phyloP scores from a whole-genome alignment of 495 filamentous ascomycete species.

The Hyaloscypha bicolor region DNA sequence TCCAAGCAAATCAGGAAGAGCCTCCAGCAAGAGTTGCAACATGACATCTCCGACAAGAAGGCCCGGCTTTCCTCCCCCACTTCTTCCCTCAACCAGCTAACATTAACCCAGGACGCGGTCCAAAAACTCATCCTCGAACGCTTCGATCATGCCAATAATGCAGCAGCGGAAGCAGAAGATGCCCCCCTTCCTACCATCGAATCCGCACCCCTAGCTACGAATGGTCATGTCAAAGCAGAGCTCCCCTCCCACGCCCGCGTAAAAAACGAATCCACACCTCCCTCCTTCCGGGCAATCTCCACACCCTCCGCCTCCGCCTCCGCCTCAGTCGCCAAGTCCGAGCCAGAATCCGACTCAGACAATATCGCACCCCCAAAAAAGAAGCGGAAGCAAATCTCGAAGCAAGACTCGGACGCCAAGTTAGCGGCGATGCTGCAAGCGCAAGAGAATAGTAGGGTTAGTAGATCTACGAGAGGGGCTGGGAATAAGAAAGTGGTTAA shows the following conservation, averaged over 20 bases:
- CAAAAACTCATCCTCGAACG: slow-evolving; percentile 84
- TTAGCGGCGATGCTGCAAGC: slow-evolving; percentile 89
- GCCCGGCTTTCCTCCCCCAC: slow-evolving; percentile 45
- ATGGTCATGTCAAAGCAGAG: slow-evolving; percentile 34
- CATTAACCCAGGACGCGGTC: slow-evolving; percentile 64
- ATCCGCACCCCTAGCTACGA: slow-evolving; percentile 22
- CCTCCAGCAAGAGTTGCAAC: slow-evolving; percentile 69
- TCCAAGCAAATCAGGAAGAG: slow-evolving; percentile 90
- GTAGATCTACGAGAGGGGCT: slow-evolving; percentile 66
- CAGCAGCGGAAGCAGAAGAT: slow-evolving; percentile 27
- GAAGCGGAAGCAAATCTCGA: slow-evolving; percentile 55
- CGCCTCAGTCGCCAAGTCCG: slow-evolving; percentile 6
- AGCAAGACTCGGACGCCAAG: slow-evolving; percentile 70
- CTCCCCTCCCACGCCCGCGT: slow-evolving; percentile 30
- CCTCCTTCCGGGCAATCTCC: slow-evolving; percentile 21
- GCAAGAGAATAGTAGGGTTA: slow-evolving; percentile 74
- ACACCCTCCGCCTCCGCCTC: not conserved
- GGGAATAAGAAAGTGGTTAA: slow-evolving; percentile 53
- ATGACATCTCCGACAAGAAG: slow-evolving; percentile 88
- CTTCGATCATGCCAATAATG: slow-evolving; percentile 76
- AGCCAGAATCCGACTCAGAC: slow-evolving; percentile 34
- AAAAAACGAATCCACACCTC: slow-evolving; percentile 35
- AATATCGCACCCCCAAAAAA: slow-evolving; percentile 54
- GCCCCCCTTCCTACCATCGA: slow-evolving; percentile 38
- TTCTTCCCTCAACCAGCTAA: not conserved